Evolutionary conservation across 2,329 filamentous ascomycete species (phyloP).

Genomic region (Myotisia sp.): DNA sequence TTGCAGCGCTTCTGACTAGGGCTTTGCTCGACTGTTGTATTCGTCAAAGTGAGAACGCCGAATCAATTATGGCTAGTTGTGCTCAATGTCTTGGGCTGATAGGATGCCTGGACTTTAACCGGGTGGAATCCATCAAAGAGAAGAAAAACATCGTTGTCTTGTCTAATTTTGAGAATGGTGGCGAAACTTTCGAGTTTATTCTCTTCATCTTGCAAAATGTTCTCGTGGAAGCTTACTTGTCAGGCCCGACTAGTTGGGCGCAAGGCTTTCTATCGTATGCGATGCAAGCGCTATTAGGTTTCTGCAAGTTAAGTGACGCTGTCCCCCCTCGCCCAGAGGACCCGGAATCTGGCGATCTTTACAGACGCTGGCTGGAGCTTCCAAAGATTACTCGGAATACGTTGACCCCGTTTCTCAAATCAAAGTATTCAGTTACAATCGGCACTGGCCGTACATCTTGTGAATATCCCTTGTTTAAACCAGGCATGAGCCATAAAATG

Average conservation of each 20-base stretch:
- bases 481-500: conserved; percentile 53
- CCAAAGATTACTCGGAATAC: conserved; percentile 66
- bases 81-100: conserved; percentile 75
- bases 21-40: conserved; percentile 74
- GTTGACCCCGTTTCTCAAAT: conserved; percentile 75
- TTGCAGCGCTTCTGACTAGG: conserved; percentile 57
- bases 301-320: conserved; percentile 55
- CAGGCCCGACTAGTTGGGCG: conserved; percentile 69
- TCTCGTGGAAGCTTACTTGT: conserved; percentile 80
- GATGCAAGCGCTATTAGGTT: conserved; percentile 79
- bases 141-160: conserved; percentile 73
- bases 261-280: conserved; percentile 88
- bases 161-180: conserved; percentile 65
- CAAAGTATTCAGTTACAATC: conserved; percentile 60
- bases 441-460: conserved; percentile 41
- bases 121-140: conserved; percentile 64
- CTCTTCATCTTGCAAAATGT: conserved; percentile 75
- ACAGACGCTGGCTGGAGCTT: conserved; percentile 62
- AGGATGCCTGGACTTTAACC: conserved; percentile 82
- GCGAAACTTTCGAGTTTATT: conserved; percentile 74
- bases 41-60: conserved; percentile 56
- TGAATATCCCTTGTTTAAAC: conserved; percentile 65
- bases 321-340: conserved; percentile 37
- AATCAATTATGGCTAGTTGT: conserved; percentile 56
- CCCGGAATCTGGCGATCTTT: conserved; percentile 46